Base-by-base conservation (phyloP, 1,284 basidiomycete species). In the Ceratobasidium sp. region DNA sequence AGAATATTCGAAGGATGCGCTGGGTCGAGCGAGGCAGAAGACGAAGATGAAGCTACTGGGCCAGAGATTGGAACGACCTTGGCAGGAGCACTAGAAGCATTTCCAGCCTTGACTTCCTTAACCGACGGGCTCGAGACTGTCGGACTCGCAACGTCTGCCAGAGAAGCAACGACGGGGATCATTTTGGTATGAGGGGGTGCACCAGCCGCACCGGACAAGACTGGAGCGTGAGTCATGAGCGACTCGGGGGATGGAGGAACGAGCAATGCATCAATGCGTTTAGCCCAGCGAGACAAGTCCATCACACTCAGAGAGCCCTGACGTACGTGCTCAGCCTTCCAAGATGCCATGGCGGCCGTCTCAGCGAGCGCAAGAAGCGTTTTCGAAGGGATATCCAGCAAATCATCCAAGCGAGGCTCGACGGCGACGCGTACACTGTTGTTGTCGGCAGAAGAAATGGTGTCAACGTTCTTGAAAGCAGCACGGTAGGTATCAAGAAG, bases 251-350 rank as follows among this genome's bases (percentile, higher is more conserved):
- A 34, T 16, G 69, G 69, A 19, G 69, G 69, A 51, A 58, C 46
- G 19, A 72, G 56, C 11, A 72, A 29, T 22, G 69, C 69, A 34
- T 72, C 69, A 16, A 72, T 62, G 13, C 69, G 69, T 34, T 72
- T 72, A 58, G 69, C 69, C 69, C 69, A 72, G 48, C 69, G 69
- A 22, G 69, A 72, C 41, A 72, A 62, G 46, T 72, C 69, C 69
- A 72, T 72, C 0, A 72, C 69, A 56, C 69, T 72, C 53, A 72
- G 58, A 34, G 69, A 61, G 1, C 69, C 69, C 34, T 72, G 69
- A 62, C 69, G 69, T 39, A 72, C 43, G 34, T 72, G 69, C 46
- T 72, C 69, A 24, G 56, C 56, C 43, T 72, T 72, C 69, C 69
- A 72, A 16, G 69, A 72, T 14, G 69, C 56, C 69, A 72, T 72